Evolutionary conservation across 805 yeast genomes (phyloP), one percentile per base, ranked within the genome.

Genomic region (Cyberlindnera galapagoensis): DNA sequence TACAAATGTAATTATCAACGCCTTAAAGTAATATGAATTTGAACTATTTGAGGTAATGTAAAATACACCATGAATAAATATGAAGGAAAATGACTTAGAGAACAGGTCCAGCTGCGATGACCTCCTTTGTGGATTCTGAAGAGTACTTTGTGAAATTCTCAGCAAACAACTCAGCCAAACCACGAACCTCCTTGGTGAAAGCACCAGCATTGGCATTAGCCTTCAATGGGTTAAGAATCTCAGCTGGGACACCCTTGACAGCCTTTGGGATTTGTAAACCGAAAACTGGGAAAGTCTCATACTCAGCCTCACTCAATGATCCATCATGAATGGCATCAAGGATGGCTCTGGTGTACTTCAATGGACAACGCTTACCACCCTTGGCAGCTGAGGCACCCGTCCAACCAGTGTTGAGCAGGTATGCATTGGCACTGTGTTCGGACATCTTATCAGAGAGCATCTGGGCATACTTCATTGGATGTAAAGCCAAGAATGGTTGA

Each of bases 381-480:
- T 77, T 73, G 35, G 85, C 69, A 46, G 84, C 94, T 39, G 95
- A 81, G 50, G 88, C 77, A 42, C 98, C 98, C 44, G 88, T 85
- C 98, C 98, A 90, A 43, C 98, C 98, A 47, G 98, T 90, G 70
- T 90, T 90, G 59, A 90, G 75, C 61, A 90, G 74, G 95, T 96
- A 90, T 36, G 98, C 97, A 55, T 76, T 74, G 33, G 97, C 87
- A 49, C 78, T 78, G 69, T 88, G 92, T 59, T 82, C 59, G 35
- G 81, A 63, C 71, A 90, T 92, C 74, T 88, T 90, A 61, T 85
- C 90, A 35, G 95, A 80, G 54, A 90, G 75, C 78, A 90, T 95
- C 63, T 85, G 84, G 28, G 97, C 97, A 63, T 90, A 90, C 63
- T 80, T 81, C 88, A 90, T 90, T 62, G 98, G 98, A 65, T 90